Conservation (phyloP, 352 stramenopile species). For the Globisporangium nodosum region DNA sequence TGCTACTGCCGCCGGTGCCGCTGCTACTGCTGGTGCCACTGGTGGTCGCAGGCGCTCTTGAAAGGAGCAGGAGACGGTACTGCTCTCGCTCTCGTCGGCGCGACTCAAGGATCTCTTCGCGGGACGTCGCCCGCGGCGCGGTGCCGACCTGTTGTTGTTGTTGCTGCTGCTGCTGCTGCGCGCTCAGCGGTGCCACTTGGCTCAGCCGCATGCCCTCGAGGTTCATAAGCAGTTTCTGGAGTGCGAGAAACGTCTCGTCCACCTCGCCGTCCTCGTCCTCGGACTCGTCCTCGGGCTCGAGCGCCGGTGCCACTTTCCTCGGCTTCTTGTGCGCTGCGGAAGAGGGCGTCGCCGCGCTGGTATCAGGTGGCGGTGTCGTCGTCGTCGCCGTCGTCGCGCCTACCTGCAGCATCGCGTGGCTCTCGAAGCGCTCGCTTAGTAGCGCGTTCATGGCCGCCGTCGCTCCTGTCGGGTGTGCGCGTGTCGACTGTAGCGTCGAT, state of each 20-base stretch:
- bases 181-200: conserved; percentile 14
- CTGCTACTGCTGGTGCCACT: neutral
- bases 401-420: neutral
- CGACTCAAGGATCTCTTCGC: conserved; percentile 72
- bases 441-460: too few species aligned
- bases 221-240: conserved; percentile 66
- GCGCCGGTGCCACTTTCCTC: conserved; percentile 47
- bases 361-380: neutral
- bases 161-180: conserved; percentile 5
- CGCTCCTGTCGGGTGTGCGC: too few species aligned
- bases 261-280: conserved; percentile 63
- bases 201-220: conserved; percentile 40
- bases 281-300: conserved; percentile 22
- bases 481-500: too few species aligned
- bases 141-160: conserved; percentile 3
- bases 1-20: neutral
- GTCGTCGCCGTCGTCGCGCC: neutral
- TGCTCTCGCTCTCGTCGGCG: conserved; percentile 60
- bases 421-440: too few species aligned
- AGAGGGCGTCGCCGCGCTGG: neutral
- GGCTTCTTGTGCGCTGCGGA: conserved; percentile 14
- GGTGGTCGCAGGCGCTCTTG: conserved; percentile 12
- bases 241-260: conserved; percentile 74
- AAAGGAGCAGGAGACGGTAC: conserved; percentile 59
- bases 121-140: conserved; percentile 22